These are phyloP conservation scores for Helicocarpus griseus DNA, from an alignment of 2,329 filamentous ascomycete species.

Conservation along the genomic window DNA sequence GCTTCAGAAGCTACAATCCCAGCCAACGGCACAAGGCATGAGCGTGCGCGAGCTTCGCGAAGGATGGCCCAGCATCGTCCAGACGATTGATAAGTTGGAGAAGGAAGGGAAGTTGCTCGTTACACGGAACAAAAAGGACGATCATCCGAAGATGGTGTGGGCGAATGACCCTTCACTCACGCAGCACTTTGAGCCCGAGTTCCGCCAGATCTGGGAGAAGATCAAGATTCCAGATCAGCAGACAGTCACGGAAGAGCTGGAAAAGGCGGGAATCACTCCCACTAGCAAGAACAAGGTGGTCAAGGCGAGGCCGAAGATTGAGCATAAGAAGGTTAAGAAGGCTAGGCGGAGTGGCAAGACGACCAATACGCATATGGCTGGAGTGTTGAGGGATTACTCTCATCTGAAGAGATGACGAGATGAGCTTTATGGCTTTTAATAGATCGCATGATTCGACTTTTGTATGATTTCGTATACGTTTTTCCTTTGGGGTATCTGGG, in stretches of 20 bases:
- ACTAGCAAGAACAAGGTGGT: constrained; percentile 68
- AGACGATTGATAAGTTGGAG: constrained; percentile 69
- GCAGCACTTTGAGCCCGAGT: constrained; percentile 69
- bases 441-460: neutral
- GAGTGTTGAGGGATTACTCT: constrained; percentile 66
- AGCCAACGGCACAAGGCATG: constrained; percentile 70
- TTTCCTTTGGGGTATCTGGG: no score
- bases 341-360: constrained; percentile 65
- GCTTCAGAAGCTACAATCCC: constrained; percentile 68
- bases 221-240: constrained; percentile 66
- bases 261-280: constrained; percentile 70
- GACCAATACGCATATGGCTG: constrained; percentile 79
- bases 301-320: constrained; percentile 44
- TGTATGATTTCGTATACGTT: neutral
- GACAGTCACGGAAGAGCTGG: constrained; percentile 66
- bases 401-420: constrained; percentile 31
- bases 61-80: constrained; percentile 80
- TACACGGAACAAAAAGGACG: constrained; percentile 85
- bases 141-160: constrained; percentile 78
- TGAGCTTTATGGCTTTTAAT: no score
- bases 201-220: constrained; percentile 72
- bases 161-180: constrained; percentile 71
- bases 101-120: constrained; percentile 70
- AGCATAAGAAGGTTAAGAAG: constrained; percentile 66
- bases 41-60: constrained; percentile 88